Evolutionary conservation across 768 basidiomycete genomes (phyloP).

Genomic region (Termitomyces titanicus): DNA sequence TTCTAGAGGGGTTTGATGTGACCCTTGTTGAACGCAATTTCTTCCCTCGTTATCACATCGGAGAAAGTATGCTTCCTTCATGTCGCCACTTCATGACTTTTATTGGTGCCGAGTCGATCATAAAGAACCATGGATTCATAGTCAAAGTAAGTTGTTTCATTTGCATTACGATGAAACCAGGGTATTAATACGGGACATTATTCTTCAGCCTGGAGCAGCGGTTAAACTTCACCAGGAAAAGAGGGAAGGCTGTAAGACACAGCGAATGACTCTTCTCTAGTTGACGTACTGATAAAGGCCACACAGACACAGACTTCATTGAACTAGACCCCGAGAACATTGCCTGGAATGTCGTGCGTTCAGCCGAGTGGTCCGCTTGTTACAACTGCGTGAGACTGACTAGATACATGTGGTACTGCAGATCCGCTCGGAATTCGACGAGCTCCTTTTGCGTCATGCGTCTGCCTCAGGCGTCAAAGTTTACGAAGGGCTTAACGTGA

Average conservation of each 20-base stretch:
- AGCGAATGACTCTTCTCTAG: too few species aligned
- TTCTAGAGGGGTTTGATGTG: constrained; percentile 40
- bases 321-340: constrained; percentile 42
- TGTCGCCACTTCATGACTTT: constrained; percentile 30
- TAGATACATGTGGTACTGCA: too few species aligned
- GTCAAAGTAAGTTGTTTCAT: too few species aligned
- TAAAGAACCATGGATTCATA: constrained; percentile 28
- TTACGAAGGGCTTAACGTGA: constrained; percentile 43
- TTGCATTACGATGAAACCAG: too few species aligned
- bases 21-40: constrained; percentile 40
- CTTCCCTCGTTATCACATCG: constrained; percentile 45
- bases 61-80: constrained; percentile 31
- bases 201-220: constrained; percentile 51
- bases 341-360: constrained; percentile 62
- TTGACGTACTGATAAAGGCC: neutral
- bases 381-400: too few species aligned
- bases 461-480: constrained; percentile 41
- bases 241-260: constrained; percentile 55
- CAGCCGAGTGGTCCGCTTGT: too few species aligned
- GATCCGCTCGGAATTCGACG: constrained; percentile 57
- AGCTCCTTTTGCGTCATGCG: constrained; percentile 54
- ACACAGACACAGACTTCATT: constrained; percentile 55
- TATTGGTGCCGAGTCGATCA: constrained; percentile 25
- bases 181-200: too few species aligned
- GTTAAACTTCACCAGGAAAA: constrained; percentile 56